Evolutionary conservation across 2,329 filamentous ascomycete genomes (phyloP).

Genomic region (Clonostachys rosea): DNA sequence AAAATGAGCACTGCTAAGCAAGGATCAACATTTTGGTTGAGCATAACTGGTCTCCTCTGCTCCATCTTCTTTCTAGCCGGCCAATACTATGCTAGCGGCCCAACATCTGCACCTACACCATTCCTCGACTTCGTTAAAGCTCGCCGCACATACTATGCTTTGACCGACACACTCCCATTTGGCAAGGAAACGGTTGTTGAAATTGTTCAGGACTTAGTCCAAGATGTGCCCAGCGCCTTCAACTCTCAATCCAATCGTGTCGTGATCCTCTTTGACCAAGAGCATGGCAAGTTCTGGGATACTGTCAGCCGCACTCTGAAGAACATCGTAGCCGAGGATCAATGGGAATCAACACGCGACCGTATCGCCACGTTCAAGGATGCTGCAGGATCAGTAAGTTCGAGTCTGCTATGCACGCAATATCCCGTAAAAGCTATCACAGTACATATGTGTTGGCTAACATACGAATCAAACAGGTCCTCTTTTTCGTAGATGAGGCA

Average conservation of each 20-base stretch:
- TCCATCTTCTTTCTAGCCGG: too few species aligned
- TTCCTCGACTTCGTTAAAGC: conserved; percentile 75
- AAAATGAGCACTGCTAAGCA: too few species aligned
- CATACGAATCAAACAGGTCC: conserved; percentile 13
- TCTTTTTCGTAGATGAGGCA: conserved; percentile 80
- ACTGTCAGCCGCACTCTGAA: conserved; percentile 49
- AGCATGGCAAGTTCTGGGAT: conserved; percentile 88
- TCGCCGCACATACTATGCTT: conserved; percentile 64
- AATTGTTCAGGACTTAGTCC: conserved; percentile 59
- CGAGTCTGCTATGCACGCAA: background rate
- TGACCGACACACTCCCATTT: conserved; percentile 56
- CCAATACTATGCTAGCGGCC: too few species aligned
- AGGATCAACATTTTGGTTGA: too few species aligned
- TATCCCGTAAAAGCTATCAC: too few species aligned
- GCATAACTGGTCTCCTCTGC: too few species aligned
- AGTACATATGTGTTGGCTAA: too few species aligned
- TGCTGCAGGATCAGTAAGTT: conserved; percentile 67
- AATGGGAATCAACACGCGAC: conserved; percentile 47
- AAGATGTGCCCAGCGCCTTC: conserved; percentile 74
- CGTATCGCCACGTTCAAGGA: conserved; percentile 55
- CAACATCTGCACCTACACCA: too few species aligned
- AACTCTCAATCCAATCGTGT: conserved; percentile 81
- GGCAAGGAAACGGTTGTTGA: conserved; percentile 53
- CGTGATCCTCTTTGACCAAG: conserved; percentile 71
- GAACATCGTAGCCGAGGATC: conserved; percentile 57